A percentile compares a stretch with the other conserved stretches of the same genome.
These are phyloP conservation scores for Trichoderma guizhouense DNA, from an alignment of 2,329 filamentous ascomycete species.

Conservation along the genomic window DNA sequence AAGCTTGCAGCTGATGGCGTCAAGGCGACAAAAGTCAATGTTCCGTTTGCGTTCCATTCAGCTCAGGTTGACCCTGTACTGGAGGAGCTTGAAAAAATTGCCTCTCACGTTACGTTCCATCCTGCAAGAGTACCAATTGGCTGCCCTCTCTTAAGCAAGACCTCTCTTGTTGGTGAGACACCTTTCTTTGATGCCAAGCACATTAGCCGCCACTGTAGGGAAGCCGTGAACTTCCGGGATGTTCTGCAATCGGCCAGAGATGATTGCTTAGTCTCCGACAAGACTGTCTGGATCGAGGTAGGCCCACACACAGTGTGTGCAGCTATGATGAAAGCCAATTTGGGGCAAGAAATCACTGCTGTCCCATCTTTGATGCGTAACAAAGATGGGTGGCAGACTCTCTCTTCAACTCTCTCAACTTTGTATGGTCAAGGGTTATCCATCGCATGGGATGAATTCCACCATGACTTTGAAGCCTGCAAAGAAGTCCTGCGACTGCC, in stretches of 20 bases:
- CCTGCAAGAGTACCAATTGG: constrained; percentile 54
- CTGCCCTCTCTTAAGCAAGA: constrained; percentile 57
- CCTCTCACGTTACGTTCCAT: constrained; percentile 37
- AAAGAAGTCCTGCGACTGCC: constrained; percentile 56
- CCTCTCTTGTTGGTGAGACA: constrained; percentile 44
- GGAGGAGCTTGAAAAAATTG: constrained; percentile 53
- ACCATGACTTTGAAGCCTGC: constrained; percentile 43
- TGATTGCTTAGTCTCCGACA: not conserved
- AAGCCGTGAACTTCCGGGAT: constrained; percentile 7
- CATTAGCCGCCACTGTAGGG: constrained; percentile 7
- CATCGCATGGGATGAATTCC: constrained; percentile 68
- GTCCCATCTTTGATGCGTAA: constrained; percentile 5
- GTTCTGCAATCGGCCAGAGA: not conserved
- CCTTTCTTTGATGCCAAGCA: not conserved
- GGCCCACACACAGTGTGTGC: constrained; percentile 6
- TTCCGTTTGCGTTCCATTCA: constrained; percentile 54
- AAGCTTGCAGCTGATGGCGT: constrained; percentile 31
- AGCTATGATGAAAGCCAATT: not conserved
- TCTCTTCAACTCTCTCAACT: not conserved
- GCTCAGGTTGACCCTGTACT: constrained; percentile 53
- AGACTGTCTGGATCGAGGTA: not conserved
- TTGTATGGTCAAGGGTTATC: constrained; percentile 50
- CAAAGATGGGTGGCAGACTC: constrained; percentile 7
- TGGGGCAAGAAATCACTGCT: not conserved
- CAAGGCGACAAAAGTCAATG: constrained; percentile 46